Percentiles rank a stretch among this genome's conserved stretches.
phyloP scores from a whole-genome alignment of 2,329 filamentous ascomycete species.

The Septoria linicola region DNA sequence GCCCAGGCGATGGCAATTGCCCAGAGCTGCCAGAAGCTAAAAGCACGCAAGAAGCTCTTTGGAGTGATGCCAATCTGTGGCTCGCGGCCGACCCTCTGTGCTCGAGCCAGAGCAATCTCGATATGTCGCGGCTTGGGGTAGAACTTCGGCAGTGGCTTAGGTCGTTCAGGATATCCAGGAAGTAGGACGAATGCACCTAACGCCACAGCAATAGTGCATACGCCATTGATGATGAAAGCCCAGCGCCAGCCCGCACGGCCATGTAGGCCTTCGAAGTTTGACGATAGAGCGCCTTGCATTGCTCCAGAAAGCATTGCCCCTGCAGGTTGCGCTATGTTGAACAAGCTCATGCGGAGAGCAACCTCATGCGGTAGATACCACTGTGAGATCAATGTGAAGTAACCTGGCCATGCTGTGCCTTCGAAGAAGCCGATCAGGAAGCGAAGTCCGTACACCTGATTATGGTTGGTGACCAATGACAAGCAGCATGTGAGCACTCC shows the following conservation, averaged over 20 bases:
- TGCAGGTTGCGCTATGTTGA: slow-evolving; percentile 41
- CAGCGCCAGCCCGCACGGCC: slow-evolving; percentile 55
- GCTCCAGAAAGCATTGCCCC: slow-evolving; percentile 63
- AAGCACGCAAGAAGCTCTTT: background rate
- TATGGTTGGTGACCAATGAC: background rate
- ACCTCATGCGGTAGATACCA: slow-evolving; percentile 18
- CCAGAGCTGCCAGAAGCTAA: background rate
- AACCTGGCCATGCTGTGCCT: slow-evolving; percentile 41
- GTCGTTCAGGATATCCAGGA: slow-evolving; percentile 6
- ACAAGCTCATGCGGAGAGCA: slow-evolving; percentile 19
- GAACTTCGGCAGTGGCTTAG: background rate
- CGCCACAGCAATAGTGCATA: slow-evolving; percentile 44
- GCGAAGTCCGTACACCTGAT: background rate
- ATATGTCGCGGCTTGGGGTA: background rate
- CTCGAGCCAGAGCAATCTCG: background rate
- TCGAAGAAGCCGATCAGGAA: slow-evolving; percentile 18
- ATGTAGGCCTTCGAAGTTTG: slow-evolving; percentile 45
- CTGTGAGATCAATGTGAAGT: background rate
- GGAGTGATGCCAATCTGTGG: background rate
- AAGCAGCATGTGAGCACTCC: slow-evolving; percentile 19
- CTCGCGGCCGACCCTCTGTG: background rate
- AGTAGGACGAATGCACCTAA: slow-evolving; percentile 12
- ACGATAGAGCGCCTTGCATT: slow-evolving; percentile 55
- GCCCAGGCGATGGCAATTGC: background rate
- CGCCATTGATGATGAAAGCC: slow-evolving; percentile 55